Evolutionary conservation across 2,329 filamentous ascomycete species (phyloP).

Genomic region (Neofusicoccum umdonicola): DNA sequence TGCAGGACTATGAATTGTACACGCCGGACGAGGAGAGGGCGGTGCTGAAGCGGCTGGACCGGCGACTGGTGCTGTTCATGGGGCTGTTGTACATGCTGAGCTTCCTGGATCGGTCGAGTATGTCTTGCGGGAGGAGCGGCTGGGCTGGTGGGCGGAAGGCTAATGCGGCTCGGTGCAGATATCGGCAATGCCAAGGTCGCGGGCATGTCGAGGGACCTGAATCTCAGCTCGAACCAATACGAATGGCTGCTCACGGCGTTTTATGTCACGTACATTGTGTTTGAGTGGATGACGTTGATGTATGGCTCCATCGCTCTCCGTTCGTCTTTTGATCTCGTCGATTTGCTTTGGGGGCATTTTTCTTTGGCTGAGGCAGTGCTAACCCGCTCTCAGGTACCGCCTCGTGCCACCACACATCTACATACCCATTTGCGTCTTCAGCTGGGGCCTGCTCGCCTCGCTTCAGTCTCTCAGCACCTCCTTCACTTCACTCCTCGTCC

Average conservation of each 20-base stretch:
- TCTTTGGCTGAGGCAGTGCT: too few species aligned
- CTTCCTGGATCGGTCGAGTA: slow-evolving; percentile 84
- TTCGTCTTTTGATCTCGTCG: background rate
- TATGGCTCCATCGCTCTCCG: slow-evolving; percentile 26
- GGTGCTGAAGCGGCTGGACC: slow-evolving; percentile 74
- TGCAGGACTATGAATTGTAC: slow-evolving; percentile 52
- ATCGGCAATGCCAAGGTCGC: slow-evolving; percentile 64
- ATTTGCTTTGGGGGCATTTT: too few species aligned
- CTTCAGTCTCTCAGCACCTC: slow-evolving; percentile 56
- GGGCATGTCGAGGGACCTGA: slow-evolving; percentile 54
- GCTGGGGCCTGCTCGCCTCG: slow-evolving; percentile 77
- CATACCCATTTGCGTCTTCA: slow-evolving; percentile 63
- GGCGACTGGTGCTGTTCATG: slow-evolving; percentile 74
- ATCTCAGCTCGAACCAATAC: slow-evolving; percentile 56
- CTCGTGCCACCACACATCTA: slow-evolving; percentile 61
- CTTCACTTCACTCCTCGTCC: slow-evolving; percentile 57
- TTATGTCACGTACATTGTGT: slow-evolving; percentile 63
- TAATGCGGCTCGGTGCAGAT: slow-evolving; percentile 34
- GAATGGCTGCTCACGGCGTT: slow-evolving; percentile 62
- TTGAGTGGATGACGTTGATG: slow-evolving; percentile 66
- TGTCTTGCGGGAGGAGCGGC: slow-evolving; percentile 13
- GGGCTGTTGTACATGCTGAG: slow-evolving; percentile 79
- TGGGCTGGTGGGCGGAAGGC: background rate
- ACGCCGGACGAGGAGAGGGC: slow-evolving; percentile 68
- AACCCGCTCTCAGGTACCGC: slow-evolving; percentile 45